Evolutionary conservation across 129 eudicot genomes (phyloP).

Genomic region (Flaveria sonorensis): DNA sequence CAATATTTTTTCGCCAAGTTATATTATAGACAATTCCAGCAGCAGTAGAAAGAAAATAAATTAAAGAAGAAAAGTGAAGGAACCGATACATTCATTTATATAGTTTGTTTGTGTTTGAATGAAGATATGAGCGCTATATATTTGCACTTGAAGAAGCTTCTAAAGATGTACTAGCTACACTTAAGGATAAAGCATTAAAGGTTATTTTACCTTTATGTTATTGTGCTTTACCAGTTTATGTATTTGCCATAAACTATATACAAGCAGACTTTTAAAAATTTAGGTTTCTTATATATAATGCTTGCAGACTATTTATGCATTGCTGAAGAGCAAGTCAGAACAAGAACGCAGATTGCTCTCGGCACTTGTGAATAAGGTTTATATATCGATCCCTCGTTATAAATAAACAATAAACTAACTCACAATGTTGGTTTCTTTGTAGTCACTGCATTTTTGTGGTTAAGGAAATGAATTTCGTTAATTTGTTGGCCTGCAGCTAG

Average conservation of each 20-base stretch:
- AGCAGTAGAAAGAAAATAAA: neutral
- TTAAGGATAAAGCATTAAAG: conserved; percentile 90
- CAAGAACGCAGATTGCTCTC: conserved; percentile 91
- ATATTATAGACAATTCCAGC: neutral
- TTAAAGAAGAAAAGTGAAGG: neutral
- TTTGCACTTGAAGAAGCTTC: conserved; percentile 94
- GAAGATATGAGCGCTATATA: conserved; percentile 80
- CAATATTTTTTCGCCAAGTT: neutral
- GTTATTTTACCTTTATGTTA: conserved; percentile 37
- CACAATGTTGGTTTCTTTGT: neutral
- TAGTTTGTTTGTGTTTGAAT: conserved; percentile 22
- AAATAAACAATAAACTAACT: neutral
- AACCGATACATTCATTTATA: neutral
- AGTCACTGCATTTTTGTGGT: conserved; percentile 9
- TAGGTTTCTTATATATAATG: conserved; percentile 4
- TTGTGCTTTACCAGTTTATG: conserved; percentile 10
- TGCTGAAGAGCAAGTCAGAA: conserved; percentile 89
- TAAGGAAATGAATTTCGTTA: conserved; percentile 15
- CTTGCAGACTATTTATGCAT: conserved; percentile 67
- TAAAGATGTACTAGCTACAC: conserved; percentile 73
- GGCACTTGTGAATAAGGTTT: conserved; percentile 89
- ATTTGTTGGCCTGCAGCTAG: conserved; percentile 59
- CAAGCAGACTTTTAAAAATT: neutral
- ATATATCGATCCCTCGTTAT: neutral
- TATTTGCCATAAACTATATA: neutral